phyloP scores from a whole-genome alignment of 352 stramenopile species.

The Phytophthora melonis region DNA sequence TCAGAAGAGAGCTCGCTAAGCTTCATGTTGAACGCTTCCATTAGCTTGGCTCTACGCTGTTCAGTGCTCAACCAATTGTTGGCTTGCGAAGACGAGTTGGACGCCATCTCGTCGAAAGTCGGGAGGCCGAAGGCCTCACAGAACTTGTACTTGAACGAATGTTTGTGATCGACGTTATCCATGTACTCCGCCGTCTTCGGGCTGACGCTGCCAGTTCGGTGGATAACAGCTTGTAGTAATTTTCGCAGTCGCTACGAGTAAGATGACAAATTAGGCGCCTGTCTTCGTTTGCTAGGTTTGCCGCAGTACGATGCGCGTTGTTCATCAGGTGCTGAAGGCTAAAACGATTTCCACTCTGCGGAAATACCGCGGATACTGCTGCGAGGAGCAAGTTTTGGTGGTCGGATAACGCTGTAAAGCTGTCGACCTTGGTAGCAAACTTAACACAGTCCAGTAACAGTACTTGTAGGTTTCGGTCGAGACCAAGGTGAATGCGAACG shows the following conservation, averaged over 20 bases:
- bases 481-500: constrained; percentile 31
- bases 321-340: constrained; percentile 18
- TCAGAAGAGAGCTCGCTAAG: constrained; percentile 1
- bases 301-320: neutral
- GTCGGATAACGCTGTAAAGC: constrained; percentile 7
- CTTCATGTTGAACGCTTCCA: constrained; percentile 11
- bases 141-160: constrained; percentile 30
- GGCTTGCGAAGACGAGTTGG: constrained; percentile 26
- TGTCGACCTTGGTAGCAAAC: neutral
- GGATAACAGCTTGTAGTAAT: constrained; percentile 9
- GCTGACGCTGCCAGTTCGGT: neutral
- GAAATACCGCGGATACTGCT: neutral
- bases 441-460: constrained; percentile 26
- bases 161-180: constrained; percentile 11
- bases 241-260: constrained; percentile 12
- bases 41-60: constrained; percentile 6
- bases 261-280: neutral
- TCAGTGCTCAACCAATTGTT: constrained; percentile 32
- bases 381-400: constrained; percentile 4
- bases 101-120: constrained; percentile 26
- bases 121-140: constrained; percentile 14
- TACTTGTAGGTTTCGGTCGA: constrained; percentile 31
- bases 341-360: neutral
- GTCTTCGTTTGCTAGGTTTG: constrained; percentile 2
- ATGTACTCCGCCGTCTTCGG: constrained; percentile 6